Base-by-base conservation (phyloP, 768 basidiomycete genomes). In the Amyloporia xantha region DNA sequence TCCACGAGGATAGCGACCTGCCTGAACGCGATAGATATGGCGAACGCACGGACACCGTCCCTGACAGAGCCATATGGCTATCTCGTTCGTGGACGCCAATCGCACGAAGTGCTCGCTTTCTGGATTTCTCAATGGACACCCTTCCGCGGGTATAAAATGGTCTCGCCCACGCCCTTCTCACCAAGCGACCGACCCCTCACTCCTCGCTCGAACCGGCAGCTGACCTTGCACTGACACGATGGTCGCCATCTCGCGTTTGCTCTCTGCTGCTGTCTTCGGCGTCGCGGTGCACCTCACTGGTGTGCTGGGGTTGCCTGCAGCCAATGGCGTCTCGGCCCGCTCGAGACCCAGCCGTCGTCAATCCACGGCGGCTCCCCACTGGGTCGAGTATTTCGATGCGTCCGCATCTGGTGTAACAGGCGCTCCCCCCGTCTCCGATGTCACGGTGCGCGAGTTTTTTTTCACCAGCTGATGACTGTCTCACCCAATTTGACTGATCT, bases 361-460 rank as follows among this genome's bases (percentile, higher is more conserved):
- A 13, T 49, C 56, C 11, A 57, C 58, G 2, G 62, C 60, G 7
- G 61, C 70, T 2, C 72, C 72, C 1, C 66, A 67, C 50, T 75
- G 66, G 45, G 71, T 72, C 4, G 59, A 66, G 26, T 70, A 73
- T 47, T 64, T 62, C 43, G 71, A 73, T 53, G 56, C 62, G 55
- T 68, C 54, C 48, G 60, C 65, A n/a, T 58, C 68, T 17, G 69
- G 70, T 2, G 55, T 63, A n/a, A 69, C 65, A 17, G 68, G 70
- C 1, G 70, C 71, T 9, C 72, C 71, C 4, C 45, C 60, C 19
- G 58, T 60, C 30, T 59, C 63, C 3, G 54, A 64, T 21, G 52
- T 73, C 39, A 55, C 55, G 48, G 71, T 71, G 35, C 23, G 61
- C n/a, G n/a, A n/a, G n/a, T n/a, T n/a, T n/a, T n/a, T n/a, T n/a